Base-by-base conservation (phyloP, 148 eudicot species). In the Rhododendron griersonianum region DNA sequence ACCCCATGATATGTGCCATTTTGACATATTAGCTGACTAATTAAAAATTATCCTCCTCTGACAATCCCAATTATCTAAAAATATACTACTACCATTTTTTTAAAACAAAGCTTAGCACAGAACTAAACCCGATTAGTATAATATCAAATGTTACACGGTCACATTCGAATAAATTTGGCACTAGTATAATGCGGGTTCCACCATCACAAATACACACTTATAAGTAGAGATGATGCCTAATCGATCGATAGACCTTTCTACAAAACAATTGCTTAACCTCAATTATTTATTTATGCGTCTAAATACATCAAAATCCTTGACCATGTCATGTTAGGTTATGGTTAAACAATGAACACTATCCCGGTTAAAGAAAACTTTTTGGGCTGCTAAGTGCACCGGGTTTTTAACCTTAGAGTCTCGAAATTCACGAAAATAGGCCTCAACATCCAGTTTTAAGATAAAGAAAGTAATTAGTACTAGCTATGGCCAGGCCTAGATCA, bases 1-100 rank as follows among this genome's bases (percentile, higher is more conserved):
- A 65, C 45, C 44, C 33, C 87, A 74, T 74, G 53, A 51, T 53
- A 57, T 78, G 82, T 85, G 82, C 69, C 86, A 23, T 77, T 77
- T 73, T 69, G 61, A 47, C 57, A 47, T 28, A 8, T 33, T 33
- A 30, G 76, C 69, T n/a, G n/a, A 59, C 5, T 76, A 85, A 71
- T 78, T 76, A 71, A 67, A 67, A 57, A 55, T 78, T 55, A 55
- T 78, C 82, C 75, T 21, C 71, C 74, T 78, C 78, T 85, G 82
- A 78, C 75, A 44, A n/a, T 78, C 73, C 82, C 82, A 76, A 59
- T 85, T 85, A 55, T 84, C 69, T 73, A 25, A 14, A 16, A 50
- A 33, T 65, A 84, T 75, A 35, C 44, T 41, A 39, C 6, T 5
- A 41, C 81, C 86, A 51, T 75, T 50, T 69, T 16, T 71, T 83